Base-by-base conservation (phyloP, 2,329 filamentous ascomycete species). In the Huntiella bhutanensis region DNA sequence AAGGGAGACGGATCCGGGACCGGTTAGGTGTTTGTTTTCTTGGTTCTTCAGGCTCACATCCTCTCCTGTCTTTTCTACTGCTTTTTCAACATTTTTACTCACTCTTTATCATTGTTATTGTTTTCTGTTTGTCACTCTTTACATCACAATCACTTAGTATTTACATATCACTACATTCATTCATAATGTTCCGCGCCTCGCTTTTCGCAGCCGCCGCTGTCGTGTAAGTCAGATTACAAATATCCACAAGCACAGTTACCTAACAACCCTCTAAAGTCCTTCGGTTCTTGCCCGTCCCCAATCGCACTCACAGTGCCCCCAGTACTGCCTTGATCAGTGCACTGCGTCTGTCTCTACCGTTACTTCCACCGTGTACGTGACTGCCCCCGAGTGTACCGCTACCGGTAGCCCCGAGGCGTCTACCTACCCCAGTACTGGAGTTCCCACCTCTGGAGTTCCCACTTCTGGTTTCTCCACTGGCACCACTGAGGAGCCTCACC, bases 311-410 rank as follows among this genome's bases (percentile, higher is more conserved):
- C 38, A 43, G 38, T 49, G 47, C 38, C 47, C 43, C 4, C 43
- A 45, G 39, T 40, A 46, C 39, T 49, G 47, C 35, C 43, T 49
- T 33, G 39, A 46, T 15, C 43, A 45, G 15, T 49, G 47, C 47
- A 46, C 47, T 35, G 46, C 41, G 16, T 19, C 47, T 10, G 16
- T 19, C 13, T 46, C 43, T 33, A 49, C 47, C 16, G 39, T 49
- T 15, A 49, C 47, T 10, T 40, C 39, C 12, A 49, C 47, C 19
- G 37, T 49, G 22, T 49, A 46, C 17, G 15, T 49, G 33, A 49
- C 47, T 39, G 15, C 43, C 17, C 36, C 42, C 17, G 45, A 42
- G 38, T 42, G 45, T 19, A n/a, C 36, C 10, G 34, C 42, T 17
- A 44, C 40, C 4, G 40, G 40, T 7, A 11, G 17, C 34, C 34